Percentiles rank a stretch among this genome's conserved stretches.
Evolutionary conservation across 2,329 filamentous ascomycete genomes (phyloP).

Genomic region (Neocucurbitaria cava): DNA sequence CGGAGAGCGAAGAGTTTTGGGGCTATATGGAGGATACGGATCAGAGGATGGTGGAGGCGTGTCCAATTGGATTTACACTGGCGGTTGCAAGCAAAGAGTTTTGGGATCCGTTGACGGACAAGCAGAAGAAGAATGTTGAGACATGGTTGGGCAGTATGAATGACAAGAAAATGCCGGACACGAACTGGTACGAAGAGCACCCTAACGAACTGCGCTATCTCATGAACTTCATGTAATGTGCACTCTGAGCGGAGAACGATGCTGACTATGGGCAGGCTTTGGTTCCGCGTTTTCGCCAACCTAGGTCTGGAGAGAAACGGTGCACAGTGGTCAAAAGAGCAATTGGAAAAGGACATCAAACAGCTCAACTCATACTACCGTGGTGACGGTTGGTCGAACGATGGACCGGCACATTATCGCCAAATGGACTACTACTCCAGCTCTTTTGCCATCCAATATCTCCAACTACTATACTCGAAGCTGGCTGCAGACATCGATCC

Average conservation of each 20-base stretch:
- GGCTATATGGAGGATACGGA: constrained; percentile 77
- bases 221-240: neutral
- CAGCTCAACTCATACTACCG: constrained; percentile 82
- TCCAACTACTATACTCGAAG: constrained; percentile 79
- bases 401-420: constrained; percentile 78
- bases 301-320: constrained; percentile 78
- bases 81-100: constrained; percentile 70
- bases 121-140: constrained; percentile 71
- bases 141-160: constrained; percentile 80
- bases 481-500: constrained; percentile 71
- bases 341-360: constrained; percentile 76
- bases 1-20: constrained; percentile 75
- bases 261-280: constrained; percentile 64
- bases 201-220: neutral
- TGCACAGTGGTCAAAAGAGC: constrained; percentile 71
- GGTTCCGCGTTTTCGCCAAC: constrained; percentile 86
- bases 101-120: constrained; percentile 70
- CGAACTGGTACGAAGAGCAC: constrained; percentile 64
- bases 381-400: constrained; percentile 83
- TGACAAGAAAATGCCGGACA: constrained; percentile 72
- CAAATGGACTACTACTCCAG: constrained; percentile 89
- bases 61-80: constrained; percentile 76
- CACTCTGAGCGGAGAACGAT: constrained; percentile 2
- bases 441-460: constrained; percentile 81
- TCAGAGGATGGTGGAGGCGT: constrained; percentile 87